phyloP scores from a whole-genome alignment of 2,329 filamentous ascomycete species.

The Exophiala aquamarina region DNA sequence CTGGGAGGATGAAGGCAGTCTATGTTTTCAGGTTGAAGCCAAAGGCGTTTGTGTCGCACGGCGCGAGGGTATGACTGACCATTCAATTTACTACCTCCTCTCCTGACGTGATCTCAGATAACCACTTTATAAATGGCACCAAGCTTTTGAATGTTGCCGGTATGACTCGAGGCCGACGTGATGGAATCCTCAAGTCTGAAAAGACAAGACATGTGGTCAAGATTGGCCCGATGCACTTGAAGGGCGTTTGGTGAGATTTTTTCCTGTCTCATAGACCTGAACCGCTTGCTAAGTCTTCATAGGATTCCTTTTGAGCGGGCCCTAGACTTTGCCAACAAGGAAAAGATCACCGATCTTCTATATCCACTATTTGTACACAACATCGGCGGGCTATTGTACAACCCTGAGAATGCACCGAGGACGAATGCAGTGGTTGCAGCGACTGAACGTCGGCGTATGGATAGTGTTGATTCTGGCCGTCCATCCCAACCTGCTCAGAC shows the following conservation, averaged over 20 bases:
- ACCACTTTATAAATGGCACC: conserved; percentile 99
- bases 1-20: conserved; percentile 96
- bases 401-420: conserved; percentile 81
- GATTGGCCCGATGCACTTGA: conserved; percentile 98
- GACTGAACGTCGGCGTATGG: conserved; percentile 70
- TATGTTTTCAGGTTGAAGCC: conserved; percentile 97
- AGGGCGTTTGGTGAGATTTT: conserved; percentile 95
- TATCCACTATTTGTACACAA: conserved; percentile 98
- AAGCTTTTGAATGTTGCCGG: conserved; percentile 96
- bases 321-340: conserved; percentile 98
- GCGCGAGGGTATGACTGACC: conserved; percentile 69
- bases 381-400: conserved; percentile 89
- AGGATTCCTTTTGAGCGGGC: conserved; percentile 98
- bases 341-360: conserved; percentile 94
- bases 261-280: conserved; percentile 23
- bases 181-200: conserved; percentile 96
- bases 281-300: conserved; percentile 18
- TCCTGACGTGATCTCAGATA: conserved; percentile 60
- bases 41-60: conserved; percentile 93
- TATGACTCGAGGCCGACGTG: conserved; percentile 92
- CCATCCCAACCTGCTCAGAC: conserved; percentile 53
- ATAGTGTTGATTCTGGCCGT: conserved; percentile 54
- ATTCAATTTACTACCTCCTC: background rate
- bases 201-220: conserved; percentile 97
- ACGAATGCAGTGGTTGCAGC: conserved; percentile 83